Conservation (phyloP, 306 rosid genomes). For the Pueraria montana region DNA sequence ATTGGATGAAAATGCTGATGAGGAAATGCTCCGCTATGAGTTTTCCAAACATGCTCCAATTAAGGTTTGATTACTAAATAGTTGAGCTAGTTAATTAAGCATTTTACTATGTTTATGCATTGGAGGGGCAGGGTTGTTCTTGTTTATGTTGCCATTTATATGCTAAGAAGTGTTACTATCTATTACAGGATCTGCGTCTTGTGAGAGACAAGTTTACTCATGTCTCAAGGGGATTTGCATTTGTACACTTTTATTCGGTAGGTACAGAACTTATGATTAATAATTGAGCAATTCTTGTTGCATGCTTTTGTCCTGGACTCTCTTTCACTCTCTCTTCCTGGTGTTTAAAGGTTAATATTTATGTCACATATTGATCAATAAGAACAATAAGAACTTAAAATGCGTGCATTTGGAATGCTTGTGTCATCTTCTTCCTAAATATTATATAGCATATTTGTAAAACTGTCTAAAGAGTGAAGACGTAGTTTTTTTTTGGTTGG, state of each 20-base stretch:
- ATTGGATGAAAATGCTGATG: conserved; percentile 99
- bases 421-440: neutral
- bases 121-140: conserved; percentile 15
- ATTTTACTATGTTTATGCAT: neutral
- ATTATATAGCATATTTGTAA: conserved; percentile 7
- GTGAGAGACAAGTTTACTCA: conserved; percentile 98
- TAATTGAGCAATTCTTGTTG: conserved; percentile 35
- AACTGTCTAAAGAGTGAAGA: conserved; percentile 15
- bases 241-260: conserved; percentile 97
- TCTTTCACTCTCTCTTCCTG: neutral
- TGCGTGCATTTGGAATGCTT: neutral
- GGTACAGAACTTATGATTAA: conserved; percentile 45
- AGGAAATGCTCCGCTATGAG: conserved; percentile 98
- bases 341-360: neutral
- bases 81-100: conserved; percentile 10
- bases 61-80: conserved; percentile 66
- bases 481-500: conserved; percentile 14
- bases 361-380: conserved; percentile 2
- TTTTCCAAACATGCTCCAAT: conserved; percentile 98
- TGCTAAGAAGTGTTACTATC: conserved; percentile 44
- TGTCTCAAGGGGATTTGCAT: conserved; percentile 98
- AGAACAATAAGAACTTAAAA: conserved; percentile 23
- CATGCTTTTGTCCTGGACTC: conserved; percentile 11
- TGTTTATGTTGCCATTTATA: conserved; percentile 31
- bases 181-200: conserved; percentile 94